Conservation (phyloP, 2,329 filamentous ascomycete genomes). For the Cladophialophora chaetospira region DNA sequence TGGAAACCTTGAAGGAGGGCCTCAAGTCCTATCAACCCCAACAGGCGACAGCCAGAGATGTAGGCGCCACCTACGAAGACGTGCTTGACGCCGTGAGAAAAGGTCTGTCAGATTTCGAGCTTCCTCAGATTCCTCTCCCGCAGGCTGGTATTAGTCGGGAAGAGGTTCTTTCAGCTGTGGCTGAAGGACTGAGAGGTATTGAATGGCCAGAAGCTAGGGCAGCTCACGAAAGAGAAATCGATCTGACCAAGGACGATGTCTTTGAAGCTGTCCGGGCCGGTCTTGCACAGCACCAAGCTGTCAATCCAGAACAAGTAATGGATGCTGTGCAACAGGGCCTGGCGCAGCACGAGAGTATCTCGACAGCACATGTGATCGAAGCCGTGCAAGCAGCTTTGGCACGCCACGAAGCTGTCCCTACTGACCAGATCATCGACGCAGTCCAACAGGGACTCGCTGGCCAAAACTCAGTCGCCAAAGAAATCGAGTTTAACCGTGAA, state of each 20-base stretch:
- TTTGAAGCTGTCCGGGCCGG: conserved; percentile 63
- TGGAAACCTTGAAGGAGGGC: conserved; percentile 83
- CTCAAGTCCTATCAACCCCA: conserved; percentile 69
- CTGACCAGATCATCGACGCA: conserved; percentile 55
- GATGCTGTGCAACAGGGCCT: conserved; percentile 62
- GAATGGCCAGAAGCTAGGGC: conserved; percentile 61
- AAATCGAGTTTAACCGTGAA: conserved; percentile 60
- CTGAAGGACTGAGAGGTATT: conserved; percentile 83
- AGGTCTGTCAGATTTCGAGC: conserved; percentile 76
- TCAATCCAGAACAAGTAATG: conserved; percentile 48
- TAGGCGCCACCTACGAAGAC: conserved; percentile 75
- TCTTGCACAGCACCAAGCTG: conserved; percentile 48
- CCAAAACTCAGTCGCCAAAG: conserved; percentile 52
- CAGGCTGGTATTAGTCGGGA: conserved; percentile 69
- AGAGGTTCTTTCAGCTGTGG: conserved; percentile 79
- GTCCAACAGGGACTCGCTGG: conserved; percentile 61
- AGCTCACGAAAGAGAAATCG: conserved; percentile 41
- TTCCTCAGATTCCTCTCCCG: conserved; percentile 67
- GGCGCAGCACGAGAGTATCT: conserved; percentile 46
- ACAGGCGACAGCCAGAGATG: conserved; percentile 42
- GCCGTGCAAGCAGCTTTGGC: conserved; percentile 62
- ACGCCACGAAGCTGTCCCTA: conserved; percentile 39
- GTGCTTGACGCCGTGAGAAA: conserved; percentile 84
- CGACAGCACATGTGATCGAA: conserved; percentile 38
- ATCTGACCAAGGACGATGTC: conserved; percentile 57